These are phyloP conservation scores for Xerocomellus dryophilus DNA, from an alignment of 768 basidiomycete genomes.

Conservation along the genomic window DNA sequence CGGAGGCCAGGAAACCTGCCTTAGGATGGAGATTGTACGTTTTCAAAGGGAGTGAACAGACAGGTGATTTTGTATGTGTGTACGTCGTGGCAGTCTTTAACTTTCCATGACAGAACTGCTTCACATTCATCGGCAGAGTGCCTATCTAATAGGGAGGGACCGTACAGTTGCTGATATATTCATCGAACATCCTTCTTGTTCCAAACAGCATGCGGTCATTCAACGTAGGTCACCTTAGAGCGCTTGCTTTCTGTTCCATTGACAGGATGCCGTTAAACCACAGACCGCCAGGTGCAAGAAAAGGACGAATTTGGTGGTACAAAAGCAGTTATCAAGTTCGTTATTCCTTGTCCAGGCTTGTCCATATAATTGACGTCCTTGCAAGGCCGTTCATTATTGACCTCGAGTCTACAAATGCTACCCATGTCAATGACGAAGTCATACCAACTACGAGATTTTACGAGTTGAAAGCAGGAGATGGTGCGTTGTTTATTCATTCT, in stretches of 20 bases:
- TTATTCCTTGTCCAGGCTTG: constrained; percentile 13
- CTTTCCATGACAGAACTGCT: constrained; percentile 60
- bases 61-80: constrained; percentile 55
- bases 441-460: constrained; percentile 87
- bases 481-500: constrained; percentile 41
- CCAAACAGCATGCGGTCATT: constrained; percentile 96
- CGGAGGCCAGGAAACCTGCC: constrained; percentile 90
- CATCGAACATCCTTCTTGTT: constrained; percentile 94
- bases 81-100: background rate
- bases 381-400: constrained; percentile 93
- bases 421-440: constrained; percentile 81
- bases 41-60: constrained; percentile 92
- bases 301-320: constrained; percentile 83
- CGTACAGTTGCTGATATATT: constrained; percentile 81
- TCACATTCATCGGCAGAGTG: constrained; percentile 91
- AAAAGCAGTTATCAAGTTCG: constrained; percentile 83
- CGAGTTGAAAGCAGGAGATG: constrained; percentile 76
- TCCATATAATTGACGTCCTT: constrained; percentile 7
- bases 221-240: constrained; percentile 58
- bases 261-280: constrained; percentile 1
- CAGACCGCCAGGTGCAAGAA: constrained; percentile 80
- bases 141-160: constrained; percentile 91
- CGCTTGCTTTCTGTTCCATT: background rate
- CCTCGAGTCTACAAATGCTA: constrained; percentile 97
- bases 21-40: constrained; percentile 94